Evolutionary conservation across 2,329 filamentous ascomycete genomes (phyloP).

Genomic region (Phyllosticta capitalensis): DNA sequence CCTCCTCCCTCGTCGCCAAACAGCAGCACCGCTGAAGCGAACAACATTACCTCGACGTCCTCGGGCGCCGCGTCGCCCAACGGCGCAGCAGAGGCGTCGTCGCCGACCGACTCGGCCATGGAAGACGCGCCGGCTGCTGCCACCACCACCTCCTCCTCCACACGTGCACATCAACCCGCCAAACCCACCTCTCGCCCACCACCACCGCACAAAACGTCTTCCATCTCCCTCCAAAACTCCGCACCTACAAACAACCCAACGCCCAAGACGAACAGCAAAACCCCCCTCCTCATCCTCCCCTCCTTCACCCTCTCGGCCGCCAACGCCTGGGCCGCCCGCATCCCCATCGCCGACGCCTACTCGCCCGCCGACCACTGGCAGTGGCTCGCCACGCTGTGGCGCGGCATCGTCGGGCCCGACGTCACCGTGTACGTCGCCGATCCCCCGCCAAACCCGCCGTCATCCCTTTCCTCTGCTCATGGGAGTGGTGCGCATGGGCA

Average conservation of each 20-base stretch:
- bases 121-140: slow-evolving; percentile 14
- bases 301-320: slow-evolving; percentile 73
- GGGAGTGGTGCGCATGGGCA: too few species aligned
- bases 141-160: slow-evolving; percentile 12
- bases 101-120: neutral
- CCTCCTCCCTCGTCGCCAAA: too few species aligned
- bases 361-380: slow-evolving; percentile 88
- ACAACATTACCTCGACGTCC: neutral
- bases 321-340: slow-evolving; percentile 62
- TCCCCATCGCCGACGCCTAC: slow-evolving; percentile 70
- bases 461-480: too few species aligned
- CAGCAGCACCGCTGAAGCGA: neutral
- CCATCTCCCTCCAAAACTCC: too few species aligned
- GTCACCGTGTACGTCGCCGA: slow-evolving; percentile 59
- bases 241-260: neutral
- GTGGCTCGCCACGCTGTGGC: slow-evolving; percentile 93
- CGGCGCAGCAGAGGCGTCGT: neutral
- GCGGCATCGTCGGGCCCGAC: slow-evolving; percentile 74
- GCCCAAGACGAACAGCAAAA: slow-evolving; percentile 12
- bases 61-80: neutral
- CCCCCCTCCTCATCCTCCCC: slow-evolving; percentile 67
- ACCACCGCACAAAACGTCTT: slow-evolving; percentile 31
- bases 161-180: slow-evolving; percentile 31
- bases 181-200: slow-evolving; percentile 40
- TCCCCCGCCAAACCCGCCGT: slow-evolving; percentile 14